Base-by-base conservation (phyloP, 2,329 filamentous ascomycete species). In the Fusarium concolor region DNA sequence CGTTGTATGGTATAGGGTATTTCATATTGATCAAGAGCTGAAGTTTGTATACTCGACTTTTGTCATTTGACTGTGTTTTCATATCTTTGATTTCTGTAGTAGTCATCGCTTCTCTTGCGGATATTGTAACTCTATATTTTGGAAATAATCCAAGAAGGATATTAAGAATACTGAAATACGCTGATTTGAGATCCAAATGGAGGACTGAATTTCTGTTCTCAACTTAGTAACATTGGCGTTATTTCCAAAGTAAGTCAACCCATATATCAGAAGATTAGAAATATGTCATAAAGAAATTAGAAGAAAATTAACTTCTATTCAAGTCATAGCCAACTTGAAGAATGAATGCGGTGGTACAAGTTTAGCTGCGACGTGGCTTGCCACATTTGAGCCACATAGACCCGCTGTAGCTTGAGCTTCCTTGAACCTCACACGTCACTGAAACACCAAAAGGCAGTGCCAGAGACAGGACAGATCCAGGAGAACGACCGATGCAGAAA, bases 381-480 rank as follows among this genome's bases (percentile, higher is more conserved):
- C 31, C 24, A 47, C 35, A 49, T 70, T 72, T 56, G 51, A 74
- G 74, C 69, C 74, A 76, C 69, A 67, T 31, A 43, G 49, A 59
- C 65, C 69, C 65, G 52, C 62, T 44, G 37, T 50, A 63, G 50
- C 53, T 46, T 37, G 43, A 65, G 62, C 62, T 71, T 61, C 55
- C 55, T 38, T 43, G 52, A 71, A 75, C 60, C 56, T 71, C 72
- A 72, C 72, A 76, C 73, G 71, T 73, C 73, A 72, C 73, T 67
- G 50, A 69, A 63, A 69, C 66, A 63, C 62, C 50, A 65, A 58
- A 35, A 65, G 57, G 56, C 56, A 33, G 35, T 18, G 35, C 29
- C 45, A 55, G 31, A 39, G 45, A 45, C 51, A 22, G 47, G 5
- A 9, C 12, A 59, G 37, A 55, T 33, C 14, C 26, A 43, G 18